phyloP scores from a whole-genome alignment of 768 basidiomycete species.

The Naganishia vishniacii region DNA sequence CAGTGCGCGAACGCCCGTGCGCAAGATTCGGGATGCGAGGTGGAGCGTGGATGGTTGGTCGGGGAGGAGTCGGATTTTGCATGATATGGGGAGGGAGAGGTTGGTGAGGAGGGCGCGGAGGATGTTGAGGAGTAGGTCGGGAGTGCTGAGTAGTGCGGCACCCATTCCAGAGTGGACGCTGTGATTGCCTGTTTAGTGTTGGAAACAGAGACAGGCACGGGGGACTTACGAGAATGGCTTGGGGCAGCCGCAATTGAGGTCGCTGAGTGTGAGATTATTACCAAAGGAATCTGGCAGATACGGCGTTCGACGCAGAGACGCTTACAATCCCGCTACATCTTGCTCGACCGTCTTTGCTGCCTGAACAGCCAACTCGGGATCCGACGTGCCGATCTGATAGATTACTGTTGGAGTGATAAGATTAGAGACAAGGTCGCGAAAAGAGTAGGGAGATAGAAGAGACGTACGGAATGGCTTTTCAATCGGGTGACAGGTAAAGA shows the following conservation, averaged over 20 bases:
- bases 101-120: constrained; percentile 67
- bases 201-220: background rate
- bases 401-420: constrained; percentile 54
- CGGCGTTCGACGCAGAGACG: background rate
- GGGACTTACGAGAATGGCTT: constrained; percentile 71
- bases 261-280: constrained; percentile 46
- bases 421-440: background rate
- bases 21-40: constrained; percentile 79
- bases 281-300: too few relatives aligned
- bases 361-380: constrained; percentile 83
- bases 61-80: constrained; percentile 85
- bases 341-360: constrained; percentile 79
- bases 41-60: constrained; percentile 79
- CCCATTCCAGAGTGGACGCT: constrained; percentile 73
- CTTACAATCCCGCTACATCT: constrained; percentile 68
- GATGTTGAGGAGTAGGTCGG: constrained; percentile 84
- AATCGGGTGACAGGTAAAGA: constrained; percentile 87
- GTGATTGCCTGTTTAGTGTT: constrained; percentile 18
- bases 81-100: constrained; percentile 80
- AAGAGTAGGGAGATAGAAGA: background rate
- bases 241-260: constrained; percentile 96
- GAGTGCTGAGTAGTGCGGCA: constrained; percentile 84
- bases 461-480: constrained; percentile 71
- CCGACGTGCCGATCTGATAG: constrained; percentile 88
- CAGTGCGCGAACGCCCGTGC: constrained; percentile 78